Evolutionary conservation across 306 rosid genomes (phyloP), one percentile per base, ranked within the genome.

Genomic region (Cicer judaicum): DNA sequence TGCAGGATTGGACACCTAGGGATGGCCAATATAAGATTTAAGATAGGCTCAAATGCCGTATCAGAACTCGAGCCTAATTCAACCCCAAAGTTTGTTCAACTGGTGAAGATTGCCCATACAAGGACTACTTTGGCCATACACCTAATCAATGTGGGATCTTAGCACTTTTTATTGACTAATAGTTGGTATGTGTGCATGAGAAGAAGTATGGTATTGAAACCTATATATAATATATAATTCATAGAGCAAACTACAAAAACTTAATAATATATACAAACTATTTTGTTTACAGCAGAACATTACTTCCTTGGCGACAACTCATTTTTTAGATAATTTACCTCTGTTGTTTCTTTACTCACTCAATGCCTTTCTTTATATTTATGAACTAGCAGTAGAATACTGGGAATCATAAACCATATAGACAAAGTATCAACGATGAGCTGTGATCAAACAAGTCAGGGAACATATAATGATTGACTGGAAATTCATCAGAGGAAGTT

Each of bases 121-220:
- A 41, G 15, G 70, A 65, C 53, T 65, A 11, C 70, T 65, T 65
- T 42, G 70, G 70, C 38, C 54, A 43, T 40, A 42, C 7, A 64
- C 49, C 36, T 64, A 15, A 15, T 38, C 46, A n/a, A 14, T 14
- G 34, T 42, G 54, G 39, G 36, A 43, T 65, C 54, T 65, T 18
- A 43, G 16, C 38, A 42, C 16, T 57, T 61, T 49, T 42, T 54
- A 39, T 65, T 43, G 64, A 38, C 21, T 29, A 60, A 71, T 38
- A 64, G 50, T 11, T 15, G 48, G 50, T 42, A 66, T 52, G 74
- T 19, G 44, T 15, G 44, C 48, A 47, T 11, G 73, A 14, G 43
- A 73, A 14, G 49, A 68, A 68, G 61, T 43, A 54, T 64, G 38
- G 44, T 54, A 78, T 43, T 14, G n/a, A 34, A 68, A 39, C 53